Base-by-base conservation (phyloP, 129 eudicot species). In the Oenanthe sinensis region DNA sequence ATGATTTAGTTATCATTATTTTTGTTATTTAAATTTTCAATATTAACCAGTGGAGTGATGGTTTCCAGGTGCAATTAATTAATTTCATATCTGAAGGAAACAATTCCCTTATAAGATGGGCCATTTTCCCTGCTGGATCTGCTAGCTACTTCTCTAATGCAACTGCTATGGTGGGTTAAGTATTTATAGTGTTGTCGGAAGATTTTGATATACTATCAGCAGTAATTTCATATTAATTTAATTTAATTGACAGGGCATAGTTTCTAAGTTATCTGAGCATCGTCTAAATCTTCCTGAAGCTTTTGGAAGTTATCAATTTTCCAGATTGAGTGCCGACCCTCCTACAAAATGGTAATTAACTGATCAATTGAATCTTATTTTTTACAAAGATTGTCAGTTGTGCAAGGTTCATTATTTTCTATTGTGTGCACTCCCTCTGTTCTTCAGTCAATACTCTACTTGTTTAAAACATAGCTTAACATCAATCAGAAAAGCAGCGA, bases 271-370 rank as follows among this genome's bases (percentile, higher is more conserved):
- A 85, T 90, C 88, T 36, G 92, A 87, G 85, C 80, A 86, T 48
- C 80, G 77, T 36, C 75, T 92, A 62, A 94, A 79, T 82, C 97
- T 96, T 80, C 99, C 97, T 43, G 87, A 88, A 49, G 86, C 82
- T 15, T 92, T 86, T 49, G 99, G 97, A 62, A 89, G 85, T 36
- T 96, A 89, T 83, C 80, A 76, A 82, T 47, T 92, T 76, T 85
- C 82, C 44, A 82, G 86, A 73, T 96, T 97, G 97, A 85, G 76
- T 36, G 55, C 83, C 48, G 87, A 90, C 75, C 89, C 93, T 40
- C 89, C 94, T 47, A 58, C 81, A 42, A 84, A 81, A 78, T 44
- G 92, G 99, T 96, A 96, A 6, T 36, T 30, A 3, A 39, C 47
- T 70, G 10, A 17, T 70, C 39, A 15, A 1, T 19, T 7, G 14